Evolutionary conservation across 2,329 filamentous ascomycete genomes (phyloP), one percentile per base, ranked within the genome.

Genomic region (Leptographium procerum): DNA sequence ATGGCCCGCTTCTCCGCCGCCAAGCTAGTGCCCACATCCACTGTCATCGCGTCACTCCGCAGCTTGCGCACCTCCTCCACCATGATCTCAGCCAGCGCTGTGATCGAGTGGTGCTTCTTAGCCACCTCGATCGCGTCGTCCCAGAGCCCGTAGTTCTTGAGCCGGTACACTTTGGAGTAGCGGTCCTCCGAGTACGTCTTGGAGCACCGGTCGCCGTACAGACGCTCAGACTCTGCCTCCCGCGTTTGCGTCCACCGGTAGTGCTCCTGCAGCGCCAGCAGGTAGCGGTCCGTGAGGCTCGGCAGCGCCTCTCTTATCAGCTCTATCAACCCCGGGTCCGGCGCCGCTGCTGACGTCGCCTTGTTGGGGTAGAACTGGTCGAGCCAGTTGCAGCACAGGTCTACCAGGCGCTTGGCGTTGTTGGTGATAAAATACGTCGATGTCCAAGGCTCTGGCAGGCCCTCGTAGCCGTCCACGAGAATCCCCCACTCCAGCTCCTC

Each of bases 401-500:
- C 80, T 28, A 82, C 73, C 19, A 85, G 75, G 22, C 82, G 81
- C 66, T 82, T 81, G 14, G 77, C 66, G 61, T 85, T 85, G 68
- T 84, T 84, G 55, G 83, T 79, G 58, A 85, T 75, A 62, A 78
- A 82, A 50, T 74, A 71, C 63, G 81, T 83, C 19, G 89, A 91
- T 0, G 91, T 96, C 94, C 94, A 99, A 51, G 91, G 88, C 60
- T 89, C 85, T 0, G 87, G 82, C 10, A 96, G 77, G 13, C 79
- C 82, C 24, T 85, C 79, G 66, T 90, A 91, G 51, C 82, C 81
- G 19, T 78, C 73, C 2, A 75, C 72, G 11, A 89, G 71, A 28
- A 89, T 80, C 8, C 86, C 86, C 63, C 86, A 75, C 54, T 83
- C 76, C 34, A 94, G 70, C 56, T 81, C 74, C 62, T 91, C 87